Evolutionary conservation across 2,329 filamentous ascomycete genomes (phyloP), one percentile per base, ranked within the genome.

Genomic region (Colletotrichum sp.): DNA sequence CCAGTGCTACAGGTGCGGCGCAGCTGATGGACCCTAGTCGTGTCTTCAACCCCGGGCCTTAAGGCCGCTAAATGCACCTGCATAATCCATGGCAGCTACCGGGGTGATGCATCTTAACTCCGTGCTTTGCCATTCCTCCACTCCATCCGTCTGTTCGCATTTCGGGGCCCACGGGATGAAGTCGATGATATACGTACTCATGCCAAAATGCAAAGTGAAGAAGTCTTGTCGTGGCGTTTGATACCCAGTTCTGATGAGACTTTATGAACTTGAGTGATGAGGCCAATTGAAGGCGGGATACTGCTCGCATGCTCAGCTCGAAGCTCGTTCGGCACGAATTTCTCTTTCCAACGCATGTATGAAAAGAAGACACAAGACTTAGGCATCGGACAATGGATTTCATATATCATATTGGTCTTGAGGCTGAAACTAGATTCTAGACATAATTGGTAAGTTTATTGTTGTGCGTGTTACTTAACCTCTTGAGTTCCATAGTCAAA

Each of bases 371-470:
- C 44, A 21, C 10, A 6, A 49, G 18, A 49, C 18, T 49, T 10
- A 49, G 39, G 39, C 18, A 12, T 49, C 16, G 18, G 18, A 12
- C 18, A 21, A n/a, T n/a, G 6, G 6, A 49, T 6, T 12, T 0
- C 3, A 49, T n/a, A 2, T 9, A 7, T 18, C 0, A 21, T 21
- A 3, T 21, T 7, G 7, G n/a, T 13, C n/a, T 2, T 13, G 12
- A 12, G 12, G 44, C 10, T 13, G 44, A 12, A 13, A 7, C 7
- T 7, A 52, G n/a, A 7, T 52, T 21, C 10, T 21, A 52, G 10
- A 52, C n/a, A 52, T 3, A 21, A 21, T 21, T 21, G 6, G 44
- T 1, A 6, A 52, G n/a, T 52, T 21, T 4, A 9, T 13, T 12
- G 6, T 21, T 49, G 8, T 10, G 9, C 9, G 18, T 49, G 5